Base-by-base conservation (phyloP, 148 eudicot genomes). In the Simmondsia chinensis region DNA sequence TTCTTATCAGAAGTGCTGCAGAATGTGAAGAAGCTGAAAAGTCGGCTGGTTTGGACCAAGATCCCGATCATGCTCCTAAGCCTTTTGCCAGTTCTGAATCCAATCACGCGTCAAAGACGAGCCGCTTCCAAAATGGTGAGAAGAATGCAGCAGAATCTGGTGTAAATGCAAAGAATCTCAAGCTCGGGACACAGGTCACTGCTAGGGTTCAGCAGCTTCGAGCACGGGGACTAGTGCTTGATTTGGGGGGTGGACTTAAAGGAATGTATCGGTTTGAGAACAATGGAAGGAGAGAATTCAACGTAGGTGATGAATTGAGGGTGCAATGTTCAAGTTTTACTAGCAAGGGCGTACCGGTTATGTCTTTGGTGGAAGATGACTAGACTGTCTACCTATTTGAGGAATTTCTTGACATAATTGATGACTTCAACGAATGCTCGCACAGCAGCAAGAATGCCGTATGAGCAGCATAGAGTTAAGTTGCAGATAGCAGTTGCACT, bases 181-280 rank as follows among this genome's bases (percentile, higher is more conserved):
- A 69, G 68, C 31, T 89, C 44, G 95, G 94, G 33, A 57, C 54
- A 42, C 36, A 58, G 63, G 60, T 82, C 45, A 79, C 66, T 28
- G 93, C 94, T 19, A 85, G 63, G 66, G 88, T 91, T 56, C 57
- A 71, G 65, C 93, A 84, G 70, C 60, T 84, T 46, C 95, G 97
- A 54, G 70, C 85, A 27, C 95, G 60, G 25, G 97, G 95, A 14
- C 64, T 89, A 60, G 88, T 89, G 42, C 88, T 91, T 31, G 94
- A 91, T 65, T 54, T 85, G 63, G 94, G 86, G 30, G 76, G 77
- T 33, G 95, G 83, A 30, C 49, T 91, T 30, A 79, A 66, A 52
- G 97, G 95, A 37, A 91, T 91, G 95, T 69, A 64, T 25, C 85
- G 80, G 17, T 91, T 82, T 70, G 83, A 82, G 95, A 34, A 0